These are phyloP conservation scores for Phaeotremella skinneri DNA, from an alignment of 768 basidiomycete species.

Conservation along the genomic window DNA sequence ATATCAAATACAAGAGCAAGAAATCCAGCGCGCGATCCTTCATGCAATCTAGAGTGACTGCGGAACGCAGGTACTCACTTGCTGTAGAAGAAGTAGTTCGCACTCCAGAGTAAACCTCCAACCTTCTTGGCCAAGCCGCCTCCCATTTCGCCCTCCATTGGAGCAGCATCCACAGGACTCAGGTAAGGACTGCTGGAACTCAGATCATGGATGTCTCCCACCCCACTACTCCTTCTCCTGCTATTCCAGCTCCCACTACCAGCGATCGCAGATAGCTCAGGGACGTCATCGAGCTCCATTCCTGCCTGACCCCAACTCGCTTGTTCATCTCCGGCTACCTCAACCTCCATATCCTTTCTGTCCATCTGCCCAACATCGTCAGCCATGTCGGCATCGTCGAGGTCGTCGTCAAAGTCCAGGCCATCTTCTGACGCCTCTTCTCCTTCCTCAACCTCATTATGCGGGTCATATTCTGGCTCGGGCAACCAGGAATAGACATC, in stretches of 20 bases:
- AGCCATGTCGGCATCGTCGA: conserved; percentile 11
- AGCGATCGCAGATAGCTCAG: conserved; percentile 8
- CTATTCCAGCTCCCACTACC: neutral
- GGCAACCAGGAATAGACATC: conserved; percentile 94
- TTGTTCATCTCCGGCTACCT: conserved; percentile 21
- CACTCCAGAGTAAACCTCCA: conserved; percentile 88
- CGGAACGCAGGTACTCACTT: conserved; percentile 61
- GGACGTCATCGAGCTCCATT: conserved; percentile 38
- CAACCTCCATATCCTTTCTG: conserved; percentile 19
- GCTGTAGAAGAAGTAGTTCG: conserved; percentile 96
- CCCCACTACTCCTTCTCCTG: neutral
- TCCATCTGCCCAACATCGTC: neutral
- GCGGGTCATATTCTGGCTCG: conserved; percentile 90
- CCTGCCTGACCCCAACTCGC: conserved; percentile 37
- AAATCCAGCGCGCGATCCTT: too few relatives aligned
- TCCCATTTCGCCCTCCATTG: conserved; percentile 9
- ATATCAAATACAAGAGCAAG: too few relatives aligned
- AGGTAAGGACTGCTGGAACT: neutral
- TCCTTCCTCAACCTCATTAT: conserved; percentile 55
- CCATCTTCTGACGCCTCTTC: conserved; percentile 61
- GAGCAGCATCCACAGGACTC: conserved; percentile 16
- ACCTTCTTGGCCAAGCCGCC: conserved; percentile 22
- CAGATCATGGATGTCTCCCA: neutral
- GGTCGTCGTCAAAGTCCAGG: conserved; percentile 42
- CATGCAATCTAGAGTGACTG: too few relatives aligned